Conservation (phyloP, 2,329 filamentous ascomycete genomes). For the Cladophialophora yegresii region DNA sequence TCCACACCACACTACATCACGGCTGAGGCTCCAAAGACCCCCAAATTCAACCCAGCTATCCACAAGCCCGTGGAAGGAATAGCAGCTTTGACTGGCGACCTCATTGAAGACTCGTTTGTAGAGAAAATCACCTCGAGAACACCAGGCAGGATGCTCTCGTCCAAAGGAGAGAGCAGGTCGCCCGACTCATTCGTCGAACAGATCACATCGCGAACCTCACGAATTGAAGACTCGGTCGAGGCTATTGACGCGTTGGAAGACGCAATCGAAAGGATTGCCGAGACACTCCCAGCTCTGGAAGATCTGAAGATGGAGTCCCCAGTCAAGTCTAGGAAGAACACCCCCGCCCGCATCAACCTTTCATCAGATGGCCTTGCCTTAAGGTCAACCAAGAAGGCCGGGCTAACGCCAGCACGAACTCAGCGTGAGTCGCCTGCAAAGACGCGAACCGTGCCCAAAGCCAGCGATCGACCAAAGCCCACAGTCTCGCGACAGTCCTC, state of each 20-base stretch:
- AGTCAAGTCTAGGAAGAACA: conserved; percentile 27
- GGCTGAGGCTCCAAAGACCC: conserved; percentile 30
- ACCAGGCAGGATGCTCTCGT: conserved; percentile 33
- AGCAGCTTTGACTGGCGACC: conserved; percentile 14
- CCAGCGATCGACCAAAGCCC: conserved; percentile 11
- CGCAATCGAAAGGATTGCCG: conserved; percentile 52
- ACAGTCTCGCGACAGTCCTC: conserved; percentile 11
- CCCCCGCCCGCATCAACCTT: conserved; percentile 8
- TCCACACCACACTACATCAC: conserved; percentile 6
- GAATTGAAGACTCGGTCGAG: conserved; percentile 51
- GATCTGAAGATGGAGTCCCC: conserved; percentile 31
- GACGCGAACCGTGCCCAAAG: conserved; percentile 17
- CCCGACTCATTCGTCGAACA: conserved; percentile 33
- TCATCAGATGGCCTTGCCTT: not conserved
- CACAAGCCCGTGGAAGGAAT: conserved; percentile 26
- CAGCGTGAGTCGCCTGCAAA: conserved; percentile 38
- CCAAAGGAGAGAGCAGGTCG: conserved; percentile 7
- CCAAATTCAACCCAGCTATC: conserved; percentile 37
- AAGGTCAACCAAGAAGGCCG: conserved; percentile 23
- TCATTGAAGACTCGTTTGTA: conserved; percentile 39
- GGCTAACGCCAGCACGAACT: conserved; percentile 6
- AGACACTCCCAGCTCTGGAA: conserved; percentile 41
- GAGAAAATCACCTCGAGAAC: conserved; percentile 38
- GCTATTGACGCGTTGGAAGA: conserved; percentile 57
- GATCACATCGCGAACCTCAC: conserved; percentile 32